Base-by-base conservation (phyloP, 2,329 filamentous ascomycete species). In the Bertia moriformis region DNA sequence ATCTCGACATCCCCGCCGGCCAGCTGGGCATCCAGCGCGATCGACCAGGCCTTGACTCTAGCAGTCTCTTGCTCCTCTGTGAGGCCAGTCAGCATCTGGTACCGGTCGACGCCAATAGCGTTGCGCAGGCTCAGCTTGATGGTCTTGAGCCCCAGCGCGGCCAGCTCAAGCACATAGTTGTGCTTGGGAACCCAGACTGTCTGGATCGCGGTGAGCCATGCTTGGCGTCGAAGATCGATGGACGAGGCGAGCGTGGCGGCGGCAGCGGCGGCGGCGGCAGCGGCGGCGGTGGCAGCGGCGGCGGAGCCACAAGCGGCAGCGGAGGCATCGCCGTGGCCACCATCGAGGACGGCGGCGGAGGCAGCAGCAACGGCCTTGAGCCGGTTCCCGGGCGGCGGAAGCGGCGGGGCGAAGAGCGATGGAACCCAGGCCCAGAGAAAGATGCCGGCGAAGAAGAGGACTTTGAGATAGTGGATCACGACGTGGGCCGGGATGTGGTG, bases 141-240 rank as follows among this genome's bases (percentile, higher is more conserved):
- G 40, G 79, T 84, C 63, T 94, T 91, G 32, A 86, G 65, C 4
- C 78, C 67, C 18, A 95, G 68, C 3, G 87, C 88, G 14, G 83
- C 77, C 40, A 84, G 81, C 56, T 94, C 89, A 3, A 93, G 73
- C 47, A 89, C 70, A 55, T 93, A 88, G 47, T 81, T 84, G 56
- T 93, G 85, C 15, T 80, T 75, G 10, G 89, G 89, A 13, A 95
- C 83, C 73, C 87, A 93, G 18, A 94, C 84, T 3, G 83, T 89
- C 59, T 94, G 88, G 42, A 94, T 80, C 4, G 88, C 84, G 3
- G 88, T 95, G 41, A 93, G 76, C 88, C 89, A 95, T 20, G 88
- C 88, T 55, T 87, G 83, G 43, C 82, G 78, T 38, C 87, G 80
- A 36, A 93, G 82, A 48, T 91, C 76, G 41, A 93, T 86, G 0